These are phyloP conservation scores for Crithidia expoeki DNA, from an alignment of 208 protist genomes.

Conservation along the genomic window DNA sequence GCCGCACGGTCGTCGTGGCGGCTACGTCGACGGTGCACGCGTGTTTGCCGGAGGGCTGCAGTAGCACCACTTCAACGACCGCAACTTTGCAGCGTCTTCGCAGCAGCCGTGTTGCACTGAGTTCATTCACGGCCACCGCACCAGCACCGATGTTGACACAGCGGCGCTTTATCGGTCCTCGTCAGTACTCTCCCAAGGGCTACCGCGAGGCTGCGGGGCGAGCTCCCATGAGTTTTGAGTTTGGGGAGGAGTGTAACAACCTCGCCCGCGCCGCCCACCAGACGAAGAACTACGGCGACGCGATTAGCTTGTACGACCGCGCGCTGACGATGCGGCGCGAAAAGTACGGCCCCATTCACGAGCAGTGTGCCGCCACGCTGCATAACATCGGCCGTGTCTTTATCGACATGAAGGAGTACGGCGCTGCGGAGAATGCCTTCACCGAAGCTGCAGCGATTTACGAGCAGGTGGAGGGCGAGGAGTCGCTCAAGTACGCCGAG, in stretches of 20 bases:
- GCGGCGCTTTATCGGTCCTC: constrained; percentile 71
- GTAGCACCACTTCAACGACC: background rate
- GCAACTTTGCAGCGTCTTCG: constrained; percentile 8
- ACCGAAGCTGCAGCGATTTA: constrained; percentile 90
- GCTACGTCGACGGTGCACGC: background rate
- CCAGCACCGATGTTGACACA: constrained; percentile 8
- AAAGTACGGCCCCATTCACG: constrained; percentile 84
- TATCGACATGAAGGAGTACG: constrained; percentile 91
- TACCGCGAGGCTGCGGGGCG: constrained; percentile 82
- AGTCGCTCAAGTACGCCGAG: constrained; percentile 83
- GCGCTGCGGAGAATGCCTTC: constrained; percentile 87
- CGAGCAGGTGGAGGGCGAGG: constrained; percentile 75
- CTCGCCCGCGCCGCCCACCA: constrained; percentile 83
- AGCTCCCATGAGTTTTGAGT: constrained; percentile 85
- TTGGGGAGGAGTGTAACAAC: constrained; percentile 86
- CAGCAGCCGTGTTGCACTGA: background rate
- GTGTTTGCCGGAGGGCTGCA: background rate
- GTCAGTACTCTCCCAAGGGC: constrained; percentile 85
- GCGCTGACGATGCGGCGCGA: constrained; percentile 82
- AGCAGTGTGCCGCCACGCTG: constrained; percentile 81
- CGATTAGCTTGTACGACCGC: constrained; percentile 86
- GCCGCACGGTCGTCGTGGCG: background rate
- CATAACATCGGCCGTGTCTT: constrained; percentile 90
- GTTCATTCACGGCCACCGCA: background rate
- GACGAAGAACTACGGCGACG: constrained; percentile 90